phyloP scores from a whole-genome alignment of 768 basidiomycete genomes.

The Rubroboletus pulcherrimus region DNA sequence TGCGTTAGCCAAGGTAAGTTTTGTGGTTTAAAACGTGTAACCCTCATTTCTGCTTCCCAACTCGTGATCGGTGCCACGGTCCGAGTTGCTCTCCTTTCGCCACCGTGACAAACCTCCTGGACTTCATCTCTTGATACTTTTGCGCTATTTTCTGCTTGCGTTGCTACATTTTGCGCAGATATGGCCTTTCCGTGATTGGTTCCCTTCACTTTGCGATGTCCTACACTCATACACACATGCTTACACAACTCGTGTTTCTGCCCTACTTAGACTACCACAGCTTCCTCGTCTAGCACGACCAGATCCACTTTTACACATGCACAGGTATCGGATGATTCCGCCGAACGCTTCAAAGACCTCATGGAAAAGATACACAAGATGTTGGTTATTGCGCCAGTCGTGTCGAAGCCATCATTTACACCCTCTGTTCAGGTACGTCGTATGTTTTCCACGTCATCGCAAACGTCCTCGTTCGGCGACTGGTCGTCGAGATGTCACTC shows the following conservation, averaged over 20 bases:
- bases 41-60: conserved; percentile 4
- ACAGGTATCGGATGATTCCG: conserved; percentile 6
- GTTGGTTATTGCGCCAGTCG: conserved; percentile 55
- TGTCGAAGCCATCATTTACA: conserved; percentile 32
- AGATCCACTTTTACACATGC: conserved; percentile 10
- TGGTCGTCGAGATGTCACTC: neutral
- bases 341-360: conserved; percentile 46
- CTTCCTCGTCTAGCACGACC: conserved; percentile 1
- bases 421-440: conserved; percentile 15
- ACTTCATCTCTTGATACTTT: neutral
- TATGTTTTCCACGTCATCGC: neutral
- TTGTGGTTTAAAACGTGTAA: conserved; percentile 3
- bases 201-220: neutral
- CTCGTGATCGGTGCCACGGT: neutral
- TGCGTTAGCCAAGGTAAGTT: conserved; percentile 11
- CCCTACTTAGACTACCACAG: conserved; percentile 3
- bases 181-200: conserved; percentile 12
- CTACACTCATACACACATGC: neutral
- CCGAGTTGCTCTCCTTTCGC: neutral
- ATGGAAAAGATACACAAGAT: conserved; percentile 65
- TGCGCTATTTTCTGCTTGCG: neutral
- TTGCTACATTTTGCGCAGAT: conserved; percentile 3
- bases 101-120: neutral
- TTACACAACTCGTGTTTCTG: conserved; percentile 13
- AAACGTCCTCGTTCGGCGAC: neutral